phyloP scores from a whole-genome alignment of 768 basidiomycete genomes.

The Trametes punicea region DNA sequence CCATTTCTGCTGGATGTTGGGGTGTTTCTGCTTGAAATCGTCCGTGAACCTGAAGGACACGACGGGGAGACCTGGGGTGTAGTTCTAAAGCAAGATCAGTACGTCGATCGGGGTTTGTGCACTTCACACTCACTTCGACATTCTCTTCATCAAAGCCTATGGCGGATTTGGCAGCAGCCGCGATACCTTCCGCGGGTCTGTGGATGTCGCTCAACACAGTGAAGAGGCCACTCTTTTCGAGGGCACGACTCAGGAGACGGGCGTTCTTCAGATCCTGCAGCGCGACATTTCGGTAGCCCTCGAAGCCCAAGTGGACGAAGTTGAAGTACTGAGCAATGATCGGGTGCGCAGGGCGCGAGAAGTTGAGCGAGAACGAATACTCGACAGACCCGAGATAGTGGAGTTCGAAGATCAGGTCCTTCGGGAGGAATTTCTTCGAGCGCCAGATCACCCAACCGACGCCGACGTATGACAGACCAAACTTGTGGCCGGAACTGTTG shows the following conservation, averaged over 20 bases:
- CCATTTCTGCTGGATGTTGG: conserved; percentile 56
- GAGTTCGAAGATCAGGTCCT: conserved; percentile 66
- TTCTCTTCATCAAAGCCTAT: conserved; percentile 47
- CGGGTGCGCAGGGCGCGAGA: conserved; percentile 58
- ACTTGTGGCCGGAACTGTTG: conserved; percentile 60
- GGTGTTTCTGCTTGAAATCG: conserved; percentile 47
- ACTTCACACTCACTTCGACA: conserved; percentile 52
- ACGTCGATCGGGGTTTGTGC: not conserved
- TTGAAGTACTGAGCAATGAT: conserved; percentile 64
- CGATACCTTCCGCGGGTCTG: conserved; percentile 29
- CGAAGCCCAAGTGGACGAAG: conserved; percentile 57
- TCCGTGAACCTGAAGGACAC: conserved; percentile 56
- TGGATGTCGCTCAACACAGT: conserved; percentile 57
- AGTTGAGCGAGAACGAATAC: conserved; percentile 71
- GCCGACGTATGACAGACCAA: conserved; percentile 52
- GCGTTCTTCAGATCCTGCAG: conserved; percentile 55
- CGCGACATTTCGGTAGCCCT: conserved; percentile 48
- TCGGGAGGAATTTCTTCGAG: conserved; percentile 52
- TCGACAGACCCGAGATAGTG: conserved; percentile 56
- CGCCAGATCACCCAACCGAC: conserved; percentile 70
- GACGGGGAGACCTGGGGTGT: conserved; percentile 50
- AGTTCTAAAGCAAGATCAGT: conserved; percentile 31
- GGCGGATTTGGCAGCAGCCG: conserved; percentile 32
- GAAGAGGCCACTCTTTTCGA: conserved; percentile 54
- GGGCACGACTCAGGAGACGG: conserved; percentile 58